Evolutionary conservation across 305 asterid species (phyloP).

Genomic region (Fraxinus baroniana): DNA sequence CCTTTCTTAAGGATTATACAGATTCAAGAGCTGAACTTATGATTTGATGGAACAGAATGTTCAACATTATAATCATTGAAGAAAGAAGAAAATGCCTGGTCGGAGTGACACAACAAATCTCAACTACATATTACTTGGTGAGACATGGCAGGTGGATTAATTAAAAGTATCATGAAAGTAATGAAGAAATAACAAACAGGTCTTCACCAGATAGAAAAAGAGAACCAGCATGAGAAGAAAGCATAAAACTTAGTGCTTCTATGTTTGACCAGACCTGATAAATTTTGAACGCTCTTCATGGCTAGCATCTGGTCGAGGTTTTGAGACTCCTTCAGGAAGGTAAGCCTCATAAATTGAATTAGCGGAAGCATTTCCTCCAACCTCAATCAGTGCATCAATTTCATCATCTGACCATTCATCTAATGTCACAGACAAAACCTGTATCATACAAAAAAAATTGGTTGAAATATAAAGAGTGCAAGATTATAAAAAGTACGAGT

Average conservation of each 20-base stretch:
- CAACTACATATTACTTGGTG: background rate
- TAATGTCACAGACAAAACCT: conserved; percentile 93
- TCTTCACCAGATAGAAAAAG: background rate
- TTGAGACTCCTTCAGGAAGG: conserved; percentile 73
- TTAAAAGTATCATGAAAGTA: background rate
- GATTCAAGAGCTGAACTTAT: background rate
- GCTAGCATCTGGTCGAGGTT: conserved; percentile 80
- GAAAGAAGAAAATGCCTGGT: background rate
- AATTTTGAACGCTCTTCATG: conserved; percentile 71
- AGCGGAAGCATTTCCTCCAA: conserved; percentile 91
- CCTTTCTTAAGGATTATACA: background rate
- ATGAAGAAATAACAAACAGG: background rate
- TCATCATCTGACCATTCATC: conserved; percentile 97
- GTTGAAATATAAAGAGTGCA: background rate
- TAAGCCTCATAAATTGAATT: conserved; percentile 97
- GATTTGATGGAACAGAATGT: background rate
- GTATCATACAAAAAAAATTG: conserved; percentile 18
- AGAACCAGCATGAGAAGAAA: background rate
- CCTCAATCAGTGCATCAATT: conserved; percentile 83
- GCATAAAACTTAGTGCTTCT: background rate
- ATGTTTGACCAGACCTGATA: conserved; percentile 53
- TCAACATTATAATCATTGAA: background rate
- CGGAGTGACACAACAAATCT: background rate
- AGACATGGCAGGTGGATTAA: background rate
- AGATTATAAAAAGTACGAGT: background rate